Evolutionary conservation across 2,329 filamentous ascomycete species (phyloP).

Genomic region (Fusarium secorum): DNA sequence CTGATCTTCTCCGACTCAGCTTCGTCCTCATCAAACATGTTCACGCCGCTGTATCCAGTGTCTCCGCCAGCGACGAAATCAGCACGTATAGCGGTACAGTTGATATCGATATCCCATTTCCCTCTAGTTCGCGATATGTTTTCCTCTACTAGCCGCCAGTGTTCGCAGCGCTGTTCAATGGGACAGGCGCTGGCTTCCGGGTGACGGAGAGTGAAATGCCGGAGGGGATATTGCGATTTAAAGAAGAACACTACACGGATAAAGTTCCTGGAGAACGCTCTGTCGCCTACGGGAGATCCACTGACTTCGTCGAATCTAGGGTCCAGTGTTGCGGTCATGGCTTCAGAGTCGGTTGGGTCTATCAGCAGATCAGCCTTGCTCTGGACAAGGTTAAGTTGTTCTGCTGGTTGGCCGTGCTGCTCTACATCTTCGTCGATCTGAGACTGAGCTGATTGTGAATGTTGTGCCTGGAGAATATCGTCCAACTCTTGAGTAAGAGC

Average conservation of each 20-base stretch:
- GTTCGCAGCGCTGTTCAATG: background rate
- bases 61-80: background rate
- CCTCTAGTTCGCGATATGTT: rapidly evolving
- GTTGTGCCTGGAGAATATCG: background rate
- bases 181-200: background rate
- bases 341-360: rapidly evolving
- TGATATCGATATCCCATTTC: background rate
- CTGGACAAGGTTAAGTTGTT: background rate
- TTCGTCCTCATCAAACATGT: background rate
- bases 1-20: background rate
- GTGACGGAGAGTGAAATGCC: background rate
- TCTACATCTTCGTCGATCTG: rapidly evolving
- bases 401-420: too few species aligned
- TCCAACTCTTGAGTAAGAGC: background rate
- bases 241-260: background rate
- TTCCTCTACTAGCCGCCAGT: background rate
- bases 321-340: rapidly evolving
- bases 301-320: background rate
- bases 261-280: rapidly evolving
- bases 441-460: too few species aligned
- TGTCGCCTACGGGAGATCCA: rapidly evolving
- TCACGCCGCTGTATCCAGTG: background rate
- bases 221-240: rapidly evolving
- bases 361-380: background rate
- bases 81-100: background rate